These are phyloP conservation scores for Fraxinus dipetala DNA, from an alignment of 305 asterid genomes.

Conservation along the genomic window DNA sequence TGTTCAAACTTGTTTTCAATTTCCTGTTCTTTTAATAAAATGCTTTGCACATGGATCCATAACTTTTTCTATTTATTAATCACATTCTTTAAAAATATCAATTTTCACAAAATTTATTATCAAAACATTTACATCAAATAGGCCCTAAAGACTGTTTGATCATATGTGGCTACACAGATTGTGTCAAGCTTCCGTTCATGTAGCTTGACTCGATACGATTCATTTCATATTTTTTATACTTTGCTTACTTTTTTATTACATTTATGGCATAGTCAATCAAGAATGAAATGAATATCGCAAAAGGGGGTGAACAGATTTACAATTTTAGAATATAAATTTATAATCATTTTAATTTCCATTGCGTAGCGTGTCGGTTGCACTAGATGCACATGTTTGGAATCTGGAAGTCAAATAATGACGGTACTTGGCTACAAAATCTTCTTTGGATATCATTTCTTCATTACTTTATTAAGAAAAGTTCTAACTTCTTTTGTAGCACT, in stretches of 20 bases:
- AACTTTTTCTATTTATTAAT: too few relatives aligned
- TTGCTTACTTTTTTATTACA: too few relatives aligned
- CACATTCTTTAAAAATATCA: not conserved
- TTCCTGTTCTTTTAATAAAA: too few relatives aligned
- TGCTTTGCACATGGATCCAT: not conserved
- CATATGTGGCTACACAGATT: not conserved
- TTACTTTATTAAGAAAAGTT: not conserved
- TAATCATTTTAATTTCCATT: too few relatives aligned
- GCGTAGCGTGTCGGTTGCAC: not conserved
- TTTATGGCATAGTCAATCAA: not conserved
- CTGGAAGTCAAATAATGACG: not conserved
- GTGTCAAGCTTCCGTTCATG: not conserved
- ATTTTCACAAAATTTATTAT: too few relatives aligned
- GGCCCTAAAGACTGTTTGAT: not conserved
- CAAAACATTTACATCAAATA: not conserved
- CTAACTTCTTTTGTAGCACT: not conserved
- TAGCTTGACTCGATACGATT: not conserved
- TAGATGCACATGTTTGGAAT: not conserved
- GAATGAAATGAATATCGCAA: not conserved
- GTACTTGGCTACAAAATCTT: not conserved
- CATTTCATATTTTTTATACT: not conserved
- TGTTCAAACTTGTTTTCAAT: too few relatives aligned
- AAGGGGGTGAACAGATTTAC: not conserved
- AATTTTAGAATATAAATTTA: not conserved
- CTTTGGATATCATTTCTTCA: not conserved